Base-by-base conservation (phyloP, 148 eudicot genomes). In the Fagopyrum tataricum region DNA sequence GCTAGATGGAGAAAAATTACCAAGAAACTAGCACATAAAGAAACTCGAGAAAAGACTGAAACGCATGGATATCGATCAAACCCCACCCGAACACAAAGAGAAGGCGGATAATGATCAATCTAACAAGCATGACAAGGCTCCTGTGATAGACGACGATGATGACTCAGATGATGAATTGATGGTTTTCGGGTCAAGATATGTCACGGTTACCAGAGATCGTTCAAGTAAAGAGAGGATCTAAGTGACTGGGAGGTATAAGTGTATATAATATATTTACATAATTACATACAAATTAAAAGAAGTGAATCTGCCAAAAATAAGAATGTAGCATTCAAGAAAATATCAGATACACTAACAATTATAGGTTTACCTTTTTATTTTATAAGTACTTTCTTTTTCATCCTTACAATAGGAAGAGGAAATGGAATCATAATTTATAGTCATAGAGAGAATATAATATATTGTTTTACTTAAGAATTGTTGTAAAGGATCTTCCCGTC, bases 171-270 rank as follows among this genome's bases (percentile, higher is more conserved):
- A 72, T 66, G 76, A 82, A 51, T 46, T 75, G 53, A 72, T 74
- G 12, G 72, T 77, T 73, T 46, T 70, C 46, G 80, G 76, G 73
- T 44, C 75, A 18, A 79, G 79, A 66, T 69, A 71, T 46, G 81
- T 81, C 74, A 76, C 77, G 21, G 70, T 78, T 48, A 68, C 70
- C 79, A 67, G 74, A 71, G 73, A 68, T 24, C 71, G 68, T 59
- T 51, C 80, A 51, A 51, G 39, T 6, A 31, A 77, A 31, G 37
- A 31, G 37, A 31, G 18, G 87, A 83, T 51, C 73, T 82, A 42
- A 43, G 44, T 67, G 85, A 79, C 24, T 83, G 88, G 88, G 90
- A 82, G 53, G 51, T 67, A 6, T 73, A 47, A 31, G 37, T 31
- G 37, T 31, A 74, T 43, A 47, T n/a, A n/a, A n/a, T n/a, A n/a